Conservation (phyloP, 345 rosid species). For the Eucalyptus globulus region DNA sequence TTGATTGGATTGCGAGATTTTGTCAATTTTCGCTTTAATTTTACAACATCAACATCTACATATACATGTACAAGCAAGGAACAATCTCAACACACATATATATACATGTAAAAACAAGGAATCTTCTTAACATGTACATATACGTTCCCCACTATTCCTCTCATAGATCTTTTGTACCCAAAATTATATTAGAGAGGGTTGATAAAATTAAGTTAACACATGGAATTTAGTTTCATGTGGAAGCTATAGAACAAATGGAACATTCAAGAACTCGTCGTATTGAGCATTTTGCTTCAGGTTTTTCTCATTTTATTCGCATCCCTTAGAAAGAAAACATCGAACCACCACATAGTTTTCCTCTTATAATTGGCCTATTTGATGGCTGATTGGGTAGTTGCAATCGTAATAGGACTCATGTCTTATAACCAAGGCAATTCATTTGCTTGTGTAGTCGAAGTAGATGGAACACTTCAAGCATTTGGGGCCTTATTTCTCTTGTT, state of each 20-base stretch:
- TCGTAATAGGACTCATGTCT: background rate
- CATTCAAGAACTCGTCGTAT: accelerated
- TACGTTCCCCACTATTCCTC: background rate
- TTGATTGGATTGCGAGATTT: no score
- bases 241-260: background rate
- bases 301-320: background rate
- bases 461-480: background rate
- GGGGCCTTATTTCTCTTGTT: background rate
- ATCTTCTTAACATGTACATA: background rate
- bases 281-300: no score
- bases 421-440: background rate
- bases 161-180: no score
- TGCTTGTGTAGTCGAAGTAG: background rate
- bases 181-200: no score
- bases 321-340: background rate
- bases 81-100: background rate
- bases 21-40: no score
- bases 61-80: background rate
- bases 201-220: no score
- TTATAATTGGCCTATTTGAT: background rate
- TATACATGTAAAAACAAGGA: background rate
- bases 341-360: background rate
- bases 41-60: background rate
- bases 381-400: background rate
- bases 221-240: no score